Evolutionary conservation across 495 filamentous ascomycete genomes (phyloP), one percentile per base, ranked within the genome.

Genomic region (Wilcoxina mikolae): DNA sequence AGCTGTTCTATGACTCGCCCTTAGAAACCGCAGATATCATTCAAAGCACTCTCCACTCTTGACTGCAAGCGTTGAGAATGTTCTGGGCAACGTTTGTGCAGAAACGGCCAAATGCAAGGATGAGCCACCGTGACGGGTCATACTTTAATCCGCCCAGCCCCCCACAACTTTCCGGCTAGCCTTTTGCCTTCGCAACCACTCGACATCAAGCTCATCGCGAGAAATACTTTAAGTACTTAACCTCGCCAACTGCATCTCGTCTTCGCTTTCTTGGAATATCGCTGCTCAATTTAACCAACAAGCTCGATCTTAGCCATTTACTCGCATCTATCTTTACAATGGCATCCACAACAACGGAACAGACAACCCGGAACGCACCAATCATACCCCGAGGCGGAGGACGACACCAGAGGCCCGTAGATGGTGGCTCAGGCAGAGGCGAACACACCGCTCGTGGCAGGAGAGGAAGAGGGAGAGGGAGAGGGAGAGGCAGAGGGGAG

Each of bases 401-500:
- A n/a, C n/a, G n/a, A n/a, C n/a, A n/a, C n/a, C n/a, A n/a, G n/a
- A n/a, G n/a, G n/a, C n/a, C n/a, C n/a, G n/a, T n/a, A n/a, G n/a
- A n/a, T n/a, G n/a, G n/a, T n/a, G n/a, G n/a, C n/a, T n/a, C n/a
- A n/a, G n/a, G n/a, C 31, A 35, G 7, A 35, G 31, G 31, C 31
- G 31, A 7, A 35, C 31, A 7, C 31, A 7, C 31, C 1, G 23
- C 23, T 18, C 11, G 17, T 18, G 7, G 11, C 15, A 24, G 24
- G 29, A 31, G 47, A 50, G 23, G 23, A 3, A 20, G 54, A 1
- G 25, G 58, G 4, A 23, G 48, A 20, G 46, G 20, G 20, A 11
- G 51, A n/a, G 46, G 45, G 20, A 49, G 27, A 45, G 41, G 17
- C 17, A 51, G 10, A 18, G 52, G 10, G 29, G 49, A n/a, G 26